Conservation (phyloP, 2,329 filamentous ascomycete genomes). For the Sclerotinia spermophila region DNA sequence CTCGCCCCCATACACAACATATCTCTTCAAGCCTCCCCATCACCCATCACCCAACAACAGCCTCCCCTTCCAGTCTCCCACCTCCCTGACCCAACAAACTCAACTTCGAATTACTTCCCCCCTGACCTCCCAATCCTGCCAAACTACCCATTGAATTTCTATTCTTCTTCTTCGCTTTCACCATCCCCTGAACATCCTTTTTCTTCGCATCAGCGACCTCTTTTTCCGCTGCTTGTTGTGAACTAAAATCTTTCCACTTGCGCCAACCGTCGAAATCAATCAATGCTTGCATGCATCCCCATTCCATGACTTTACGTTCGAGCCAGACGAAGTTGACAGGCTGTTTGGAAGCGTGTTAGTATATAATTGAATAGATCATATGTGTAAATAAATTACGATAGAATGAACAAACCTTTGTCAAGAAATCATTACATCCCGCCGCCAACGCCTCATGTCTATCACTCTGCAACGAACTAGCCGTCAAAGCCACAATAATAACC, state of each 20-base stretch:
- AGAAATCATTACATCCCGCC: slow-evolving; percentile 95
- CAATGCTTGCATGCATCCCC: slow-evolving; percentile 98
- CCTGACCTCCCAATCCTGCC: neutral
- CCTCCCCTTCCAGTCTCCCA: neutral
- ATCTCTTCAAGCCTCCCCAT: no score
- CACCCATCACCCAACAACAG: neutral
- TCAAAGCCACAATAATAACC: slow-evolving; percentile 95
- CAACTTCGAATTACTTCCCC: slow-evolving; percentile 8
- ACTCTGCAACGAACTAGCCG: slow-evolving; percentile 88
- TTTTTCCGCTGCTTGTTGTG: slow-evolving; percentile 30
- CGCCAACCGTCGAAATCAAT: slow-evolving; percentile 99
- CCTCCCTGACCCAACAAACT: neutral
- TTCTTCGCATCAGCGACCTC: slow-evolving; percentile 23
- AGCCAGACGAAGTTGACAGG: slow-evolving; percentile 98
- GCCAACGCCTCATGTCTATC: slow-evolving; percentile 93
- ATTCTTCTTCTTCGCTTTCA: slow-evolving; percentile 29
- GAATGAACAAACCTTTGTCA: slow-evolving; percentile 73
- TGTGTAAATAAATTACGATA: neutral
- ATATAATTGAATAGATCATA: neutral
- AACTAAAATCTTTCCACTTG: slow-evolving; percentile 81
- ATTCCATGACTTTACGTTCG: slow-evolving; percentile 96
- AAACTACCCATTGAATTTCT: slow-evolving; percentile 24
- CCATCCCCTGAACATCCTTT: slow-evolving; percentile 16
- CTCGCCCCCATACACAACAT: neutral
- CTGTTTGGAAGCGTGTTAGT: slow-evolving; percentile 44